Evolutionary conservation across 768 basidiomycete genomes (phyloP).

Genomic region (Cyclocybe cylindracea): DNA sequence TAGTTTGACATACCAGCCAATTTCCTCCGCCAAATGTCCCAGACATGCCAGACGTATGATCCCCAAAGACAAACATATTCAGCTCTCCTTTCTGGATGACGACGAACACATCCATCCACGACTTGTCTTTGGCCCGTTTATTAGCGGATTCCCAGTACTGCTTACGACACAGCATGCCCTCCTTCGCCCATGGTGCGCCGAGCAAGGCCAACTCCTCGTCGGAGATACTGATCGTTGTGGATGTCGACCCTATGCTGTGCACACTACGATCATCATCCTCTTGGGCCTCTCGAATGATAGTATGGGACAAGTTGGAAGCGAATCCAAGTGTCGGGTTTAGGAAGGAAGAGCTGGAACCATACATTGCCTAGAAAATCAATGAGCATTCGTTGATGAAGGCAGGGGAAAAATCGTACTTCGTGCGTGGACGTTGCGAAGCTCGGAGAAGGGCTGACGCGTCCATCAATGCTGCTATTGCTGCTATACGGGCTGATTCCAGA

Average conservation of each 20-base stretch:
- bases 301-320: slow-evolving; percentile 92
- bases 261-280: slow-evolving; percentile 83
- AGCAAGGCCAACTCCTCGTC: slow-evolving; percentile 95
- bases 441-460: slow-evolving; percentile 91
- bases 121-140: slow-evolving; percentile 84
- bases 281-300: slow-evolving; percentile 93
- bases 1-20: slow-evolving; percentile 79
- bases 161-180: slow-evolving; percentile 93
- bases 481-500: slow-evolving; percentile 80
- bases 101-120: slow-evolving; percentile 94
- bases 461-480: slow-evolving; percentile 81
- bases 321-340: slow-evolving; percentile 91
- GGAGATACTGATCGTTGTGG: slow-evolving; percentile 81
- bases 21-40: slow-evolving; percentile 92
- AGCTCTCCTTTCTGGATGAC: slow-evolving; percentile 95
- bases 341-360: slow-evolving; percentile 68
- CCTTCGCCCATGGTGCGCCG: slow-evolving; percentile 98
- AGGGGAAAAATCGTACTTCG: slow-evolving; percentile 50
- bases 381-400: neutral
- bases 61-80: slow-evolving; percentile 95
- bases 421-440: slow-evolving; percentile 90
- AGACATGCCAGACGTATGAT: slow-evolving; percentile 57
- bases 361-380: slow-evolving; percentile 44
- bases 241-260: slow-evolving; percentile 61
- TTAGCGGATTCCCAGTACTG: slow-evolving; percentile 89